These are phyloP conservation scores for Globisporangium okanoganense DNA, from an alignment of 352 stramenopile species.

Conservation along the genomic window DNA sequence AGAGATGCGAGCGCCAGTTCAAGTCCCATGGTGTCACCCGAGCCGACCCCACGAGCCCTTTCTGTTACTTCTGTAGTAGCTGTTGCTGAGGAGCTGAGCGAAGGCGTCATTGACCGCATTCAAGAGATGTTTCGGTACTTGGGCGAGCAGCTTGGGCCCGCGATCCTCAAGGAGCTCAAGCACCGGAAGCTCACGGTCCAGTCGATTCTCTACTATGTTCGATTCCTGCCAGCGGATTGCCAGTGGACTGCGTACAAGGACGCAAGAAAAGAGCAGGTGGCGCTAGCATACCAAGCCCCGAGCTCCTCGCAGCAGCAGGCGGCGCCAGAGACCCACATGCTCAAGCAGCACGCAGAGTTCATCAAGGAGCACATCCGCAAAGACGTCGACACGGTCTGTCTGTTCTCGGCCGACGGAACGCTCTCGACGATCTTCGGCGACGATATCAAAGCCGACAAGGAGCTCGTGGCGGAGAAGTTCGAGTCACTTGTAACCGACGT, in stretches of 20 bases:
- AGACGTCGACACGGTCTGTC: constrained; percentile 67
- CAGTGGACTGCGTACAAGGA: constrained; percentile 71
- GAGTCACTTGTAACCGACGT: constrained; percentile 56
- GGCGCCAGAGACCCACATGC: constrained; percentile 13
- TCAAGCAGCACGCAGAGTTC: constrained; percentile 64
- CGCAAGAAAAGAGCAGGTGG: constrained; percentile 52
- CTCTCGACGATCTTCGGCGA: constrained; percentile 73
- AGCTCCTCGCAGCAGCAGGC: neutral
- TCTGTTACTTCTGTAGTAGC: neutral
- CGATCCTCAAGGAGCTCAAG: constrained; percentile 51
- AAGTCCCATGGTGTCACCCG: constrained; percentile 6
- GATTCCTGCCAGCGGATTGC: constrained; percentile 51
- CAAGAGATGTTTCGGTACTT: constrained; percentile 70
- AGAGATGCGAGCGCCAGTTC: neutral
- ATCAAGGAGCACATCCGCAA: constrained; percentile 71
- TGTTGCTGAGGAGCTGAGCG: constrained; percentile 21
- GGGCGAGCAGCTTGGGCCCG: constrained; percentile 35
- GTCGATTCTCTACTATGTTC: constrained; percentile 56
- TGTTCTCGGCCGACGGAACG: constrained; percentile 57
- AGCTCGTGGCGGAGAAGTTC: constrained; percentile 54
- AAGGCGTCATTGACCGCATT: constrained; percentile 53
- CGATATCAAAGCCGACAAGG: constrained; percentile 42
- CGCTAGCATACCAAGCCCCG: constrained; percentile 26
- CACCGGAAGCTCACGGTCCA: constrained; percentile 51
- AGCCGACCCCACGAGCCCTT: neutral